Evolutionary conservation across 768 basidiomycete genomes (phyloP), one percentile per base, ranked within the genome.

Genomic region (Mycena chlorophos): DNA sequence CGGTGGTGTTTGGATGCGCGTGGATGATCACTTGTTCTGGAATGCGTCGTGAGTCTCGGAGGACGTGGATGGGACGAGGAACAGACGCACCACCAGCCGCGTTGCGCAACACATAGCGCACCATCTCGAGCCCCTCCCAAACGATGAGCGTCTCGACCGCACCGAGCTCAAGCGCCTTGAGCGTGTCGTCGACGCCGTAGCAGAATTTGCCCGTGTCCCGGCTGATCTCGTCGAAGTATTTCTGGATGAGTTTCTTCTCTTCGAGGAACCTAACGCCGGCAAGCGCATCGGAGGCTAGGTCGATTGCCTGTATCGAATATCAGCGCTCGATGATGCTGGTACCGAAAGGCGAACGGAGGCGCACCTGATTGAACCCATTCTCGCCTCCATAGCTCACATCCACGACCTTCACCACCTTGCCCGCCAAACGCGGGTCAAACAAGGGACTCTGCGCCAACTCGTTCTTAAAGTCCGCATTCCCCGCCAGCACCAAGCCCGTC

Each of bases 211-310:
- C 91, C 30, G 92, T 94, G 67, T 99, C 97, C 69, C 92, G 91
- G 64, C 94, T 96, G 75, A 99, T 99, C 75, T 99, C 97, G 67
- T 98, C 96, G 69, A 99, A 99, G 78, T 98, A 98, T 69, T 84
- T 89, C 71, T 98, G 95, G 64, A 99, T 98, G 47, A 99, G 85
- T 70, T 80, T 88, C 80, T 98, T 98, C 78, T 99, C 97, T 72
- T 98, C 95, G 29, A 99, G 95, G 66, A 99, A 98, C 71, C 98
- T 99, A 78, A 99, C 97, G 71, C 98, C 98, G 34, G 92, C 87
- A 26, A 99, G 85, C 2, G 93, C 90, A 71, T 99, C 97, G 1
- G 93, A 89, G 0, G 97, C 92, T 49, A 98, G 84, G 69, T 98
- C 97, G 63, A 99, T 98, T 16, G 97, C 96, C 92, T 94, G 22